Evolutionary conservation across 495 filamentous ascomycete species (phyloP), one percentile per base, ranked within the genome.

Genomic region (Lophium mytilinum): DNA sequence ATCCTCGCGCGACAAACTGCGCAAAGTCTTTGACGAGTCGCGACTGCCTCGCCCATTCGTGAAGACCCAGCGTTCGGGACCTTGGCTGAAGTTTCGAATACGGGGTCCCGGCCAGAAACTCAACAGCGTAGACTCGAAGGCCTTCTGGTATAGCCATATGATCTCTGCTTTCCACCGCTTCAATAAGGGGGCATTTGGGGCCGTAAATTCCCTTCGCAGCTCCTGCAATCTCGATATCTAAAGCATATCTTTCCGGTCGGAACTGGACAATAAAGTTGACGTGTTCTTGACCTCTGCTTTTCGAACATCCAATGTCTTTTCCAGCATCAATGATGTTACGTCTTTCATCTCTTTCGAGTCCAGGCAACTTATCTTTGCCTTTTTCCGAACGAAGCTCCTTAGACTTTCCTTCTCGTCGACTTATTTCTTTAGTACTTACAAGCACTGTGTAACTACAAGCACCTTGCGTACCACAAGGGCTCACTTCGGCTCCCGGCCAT

Each of bases 21-120:
- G 79, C 74, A 42, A 80, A 76, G 47, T 74, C 73, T 48, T 65
- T 67, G 47, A 78, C 69, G 5, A 78, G 64, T 3, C 53, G 68
- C 37, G 65, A 60, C 21, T 69, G 71, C 42, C 9, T 53, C 12
- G 40, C 39, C 41, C 37, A 40, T 34, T 8, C 42, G 15, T 30
- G 17, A 0, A 39, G 40, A 41, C 53, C 37, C n/a, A 50, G 40
- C 0, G 12, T 17, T 24, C 34, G 18, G 36, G 10, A 18, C 4
- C 39, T 11, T 17, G 46, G 36, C 34, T 57, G 37, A 18, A n/a
- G 37, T 24, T 24, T 14, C 8, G 15, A 30, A 24, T 48, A 48
- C 45, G 14, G 45, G 8, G 30, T 12, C 3, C 45, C 45, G 14
- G 21, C 0, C 2, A 48, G 21, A 24, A 48, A 9, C 6, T 48